Conservation (phyloP, 176 grass and related monocot species). For the Hsuehochloa calcarea region DNA sequence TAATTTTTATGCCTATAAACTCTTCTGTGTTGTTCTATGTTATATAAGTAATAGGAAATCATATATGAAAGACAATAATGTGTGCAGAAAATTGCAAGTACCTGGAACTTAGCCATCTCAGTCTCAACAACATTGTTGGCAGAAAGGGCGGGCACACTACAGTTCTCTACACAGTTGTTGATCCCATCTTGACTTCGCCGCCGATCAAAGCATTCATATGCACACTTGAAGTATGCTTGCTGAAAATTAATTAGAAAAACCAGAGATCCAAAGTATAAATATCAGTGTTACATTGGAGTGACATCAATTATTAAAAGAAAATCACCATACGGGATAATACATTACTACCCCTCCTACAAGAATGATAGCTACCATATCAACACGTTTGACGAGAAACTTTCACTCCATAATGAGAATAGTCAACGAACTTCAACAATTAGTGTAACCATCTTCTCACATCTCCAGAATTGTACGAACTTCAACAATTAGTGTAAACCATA, state of each 20-base stretch:
- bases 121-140: conserved; percentile 76
- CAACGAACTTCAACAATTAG: neutral
- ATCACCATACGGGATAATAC: neutral
- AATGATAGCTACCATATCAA: neutral
- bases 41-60: too few species aligned
- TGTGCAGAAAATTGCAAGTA: conserved; percentile 19
- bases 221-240: conserved; percentile 97
- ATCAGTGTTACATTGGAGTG: too few species aligned
- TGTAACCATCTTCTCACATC: too few species aligned
- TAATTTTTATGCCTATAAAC: neutral
- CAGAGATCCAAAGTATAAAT: neutral
- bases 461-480: too few species aligned
- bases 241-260: conserved; percentile 39
- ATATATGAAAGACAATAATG: neutral
- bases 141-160: conserved; percentile 68
- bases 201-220: conserved; percentile 88
- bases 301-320: too few species aligned
- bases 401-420: neutral
- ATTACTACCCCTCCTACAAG: neutral
- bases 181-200: conserved; percentile 68
- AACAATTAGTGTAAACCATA: neutral
- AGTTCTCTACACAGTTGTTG: conserved; percentile 79
- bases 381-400: neutral
- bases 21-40: too few species aligned
- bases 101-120: conserved; percentile 98